phyloP scores from a whole-genome alignment of 148 eudicot genomes.

The Diospyros kaki region DNA sequence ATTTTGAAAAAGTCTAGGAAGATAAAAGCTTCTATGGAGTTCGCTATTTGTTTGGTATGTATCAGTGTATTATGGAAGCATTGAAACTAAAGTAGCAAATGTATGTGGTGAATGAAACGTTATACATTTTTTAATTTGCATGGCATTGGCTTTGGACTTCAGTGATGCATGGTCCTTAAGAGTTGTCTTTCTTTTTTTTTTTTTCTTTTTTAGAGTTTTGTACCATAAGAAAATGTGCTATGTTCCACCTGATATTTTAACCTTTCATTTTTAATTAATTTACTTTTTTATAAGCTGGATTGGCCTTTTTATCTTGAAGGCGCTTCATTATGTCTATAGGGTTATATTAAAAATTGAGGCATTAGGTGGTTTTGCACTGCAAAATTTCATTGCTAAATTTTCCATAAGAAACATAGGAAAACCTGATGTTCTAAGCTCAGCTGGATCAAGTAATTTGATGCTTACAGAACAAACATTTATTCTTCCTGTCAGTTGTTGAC shows the following conservation, averaged over 20 bases:
- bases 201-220: background rate
- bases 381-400: background rate
- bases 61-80: background rate
- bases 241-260: background rate
- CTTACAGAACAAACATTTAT: slow-evolving; percentile 1
- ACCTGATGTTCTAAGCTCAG: background rate
- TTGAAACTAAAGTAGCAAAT: background rate
- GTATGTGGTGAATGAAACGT: background rate
- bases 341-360: slow-evolving; percentile 6
- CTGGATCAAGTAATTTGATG: background rate
- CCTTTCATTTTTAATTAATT: background rate
- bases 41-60: background rate
- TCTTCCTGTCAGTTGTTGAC: background rate
- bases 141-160: background rate
- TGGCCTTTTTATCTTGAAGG: background rate
- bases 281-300: background rate
- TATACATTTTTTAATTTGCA: too few species aligned
- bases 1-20: background rate
- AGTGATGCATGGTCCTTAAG: background rate
- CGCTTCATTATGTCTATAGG: background rate
- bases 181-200: too few species aligned
- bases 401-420: background rate
- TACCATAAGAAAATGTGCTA: background rate
- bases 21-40: background rate
- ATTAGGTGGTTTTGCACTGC: background rate